Evolutionary conservation across 352 stramenopile species (phyloP).

Genomic region (Pythium volutum): DNA sequence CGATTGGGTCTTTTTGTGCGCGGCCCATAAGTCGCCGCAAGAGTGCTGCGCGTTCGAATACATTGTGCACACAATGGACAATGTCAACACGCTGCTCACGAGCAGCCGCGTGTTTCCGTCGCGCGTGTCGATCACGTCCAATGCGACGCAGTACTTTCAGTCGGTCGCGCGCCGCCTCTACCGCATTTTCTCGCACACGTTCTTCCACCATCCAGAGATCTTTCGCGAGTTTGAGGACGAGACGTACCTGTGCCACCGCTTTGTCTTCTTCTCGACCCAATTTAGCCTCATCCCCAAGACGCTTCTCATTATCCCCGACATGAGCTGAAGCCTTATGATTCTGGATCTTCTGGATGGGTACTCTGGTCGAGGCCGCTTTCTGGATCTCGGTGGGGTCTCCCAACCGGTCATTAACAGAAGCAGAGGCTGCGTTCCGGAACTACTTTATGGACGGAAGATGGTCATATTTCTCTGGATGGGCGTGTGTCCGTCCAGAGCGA

Average conservation of each 20-base stretch:
- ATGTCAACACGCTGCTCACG: conserved; percentile 81
- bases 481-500: too few relatives aligned
- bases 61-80: conserved; percentile 86
- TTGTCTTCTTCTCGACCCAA: conserved; percentile 77
- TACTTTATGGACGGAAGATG: too few relatives aligned
- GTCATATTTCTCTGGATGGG: too few relatives aligned
- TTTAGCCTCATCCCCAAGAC: conserved; percentile 83
- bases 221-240: conserved; percentile 74
- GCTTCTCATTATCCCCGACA: conserved; percentile 81
- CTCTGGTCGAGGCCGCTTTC: too few relatives aligned
- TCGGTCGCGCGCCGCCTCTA: conserved; percentile 76
- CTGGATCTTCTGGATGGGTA: not conserved
- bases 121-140: conserved; percentile 70
- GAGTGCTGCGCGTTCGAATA: conserved; percentile 87
- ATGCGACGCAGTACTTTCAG: conserved; percentile 85
- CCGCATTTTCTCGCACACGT: conserved; percentile 85
- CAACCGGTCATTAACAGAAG: too few relatives aligned
- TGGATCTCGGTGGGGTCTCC: too few relatives aligned
- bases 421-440: too few relatives aligned
- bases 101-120: conserved; percentile 80
- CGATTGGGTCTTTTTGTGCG: conserved; percentile 84
- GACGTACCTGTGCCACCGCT: conserved; percentile 78
- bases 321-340: conserved; percentile 20
- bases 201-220: conserved; percentile 74
- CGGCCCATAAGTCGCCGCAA: conserved; percentile 76